phyloP scores from a whole-genome alignment of 1,284 basidiomycete genomes.

The Agaricales sp. region DNA sequence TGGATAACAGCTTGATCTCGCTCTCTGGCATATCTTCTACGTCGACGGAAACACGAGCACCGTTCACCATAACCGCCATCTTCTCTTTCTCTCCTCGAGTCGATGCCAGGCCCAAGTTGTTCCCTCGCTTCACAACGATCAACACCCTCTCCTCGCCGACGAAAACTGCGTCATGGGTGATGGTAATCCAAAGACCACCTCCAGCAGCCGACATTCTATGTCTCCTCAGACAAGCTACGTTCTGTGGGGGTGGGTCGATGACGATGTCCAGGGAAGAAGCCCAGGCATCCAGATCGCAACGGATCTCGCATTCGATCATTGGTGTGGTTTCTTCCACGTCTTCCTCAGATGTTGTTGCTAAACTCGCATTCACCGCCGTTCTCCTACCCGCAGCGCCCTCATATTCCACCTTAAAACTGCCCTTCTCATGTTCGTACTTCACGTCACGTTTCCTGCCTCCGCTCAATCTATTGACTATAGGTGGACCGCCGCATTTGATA shows the following conservation, averaged over 20 bases:
- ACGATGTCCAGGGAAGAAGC: constrained; percentile 80
- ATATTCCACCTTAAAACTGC: constrained; percentile 80
- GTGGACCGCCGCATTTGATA: constrained; percentile 92
- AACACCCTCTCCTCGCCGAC: constrained; percentile 70
- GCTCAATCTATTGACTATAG: constrained; percentile 74
- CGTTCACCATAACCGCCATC: constrained; percentile 86
- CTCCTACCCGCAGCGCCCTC: constrained; percentile 53
- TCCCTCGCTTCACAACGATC: constrained; percentile 70
- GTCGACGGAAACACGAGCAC: constrained; percentile 80
- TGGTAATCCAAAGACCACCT: constrained; percentile 93
- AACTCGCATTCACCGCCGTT: constrained; percentile 16
- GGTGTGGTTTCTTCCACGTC: constrained; percentile 21
- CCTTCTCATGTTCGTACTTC: constrained; percentile 84
- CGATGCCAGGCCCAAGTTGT: constrained; percentile 71
- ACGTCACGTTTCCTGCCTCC: constrained; percentile 71
- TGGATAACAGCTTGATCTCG: constrained; percentile 79
- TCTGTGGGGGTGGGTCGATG: constrained; percentile 88
- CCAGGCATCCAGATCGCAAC: constrained; percentile 94
- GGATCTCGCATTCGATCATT: constrained; percentile 84
- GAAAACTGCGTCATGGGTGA: constrained; percentile 78
- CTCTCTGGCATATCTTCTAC: constrained; percentile 82
- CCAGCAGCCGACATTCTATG: constrained; percentile 84
- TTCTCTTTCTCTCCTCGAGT: constrained; percentile 80
- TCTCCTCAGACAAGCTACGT: constrained; percentile 75
- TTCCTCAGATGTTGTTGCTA: constrained; percentile 14